Evolutionary conservation across 2,329 filamentous ascomycete species (phyloP).

Genomic region (Calonectria ilicicola): DNA sequence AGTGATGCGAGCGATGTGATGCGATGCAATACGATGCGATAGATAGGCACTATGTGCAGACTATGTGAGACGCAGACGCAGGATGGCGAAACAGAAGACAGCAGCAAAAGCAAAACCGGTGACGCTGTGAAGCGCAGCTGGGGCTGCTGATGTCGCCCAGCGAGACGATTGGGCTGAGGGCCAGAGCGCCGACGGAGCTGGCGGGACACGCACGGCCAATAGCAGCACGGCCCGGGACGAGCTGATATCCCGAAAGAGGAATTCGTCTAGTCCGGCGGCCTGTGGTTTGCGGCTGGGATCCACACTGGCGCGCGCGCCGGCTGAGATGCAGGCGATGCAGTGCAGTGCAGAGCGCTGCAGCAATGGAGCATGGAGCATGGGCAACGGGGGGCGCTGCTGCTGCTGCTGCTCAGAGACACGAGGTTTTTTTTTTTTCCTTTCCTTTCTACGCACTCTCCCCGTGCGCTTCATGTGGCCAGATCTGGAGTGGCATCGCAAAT

Average conservation of each 20-base stretch:
- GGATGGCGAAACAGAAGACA: not conserved
- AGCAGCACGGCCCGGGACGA: slow-evolving; percentile 17
- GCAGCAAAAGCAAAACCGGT: not conserved
- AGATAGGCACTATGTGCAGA: not conserved
- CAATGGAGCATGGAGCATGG: not conserved
- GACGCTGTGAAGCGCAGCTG: not conserved
- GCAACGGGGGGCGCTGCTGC: no score
- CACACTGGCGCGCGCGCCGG: slow-evolving; percentile 18
- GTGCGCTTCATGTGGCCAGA: slow-evolving; percentile 17
- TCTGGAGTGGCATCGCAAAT: slow-evolving; percentile 32
- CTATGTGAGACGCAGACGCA: not conserved
- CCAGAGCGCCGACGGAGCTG: not conserved
- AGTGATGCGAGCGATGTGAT: not conserved
- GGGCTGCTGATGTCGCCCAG: not conserved
- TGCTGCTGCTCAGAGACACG: no score
- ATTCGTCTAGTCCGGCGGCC: slow-evolving; percentile 39
- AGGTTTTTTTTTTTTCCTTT: not conserved
- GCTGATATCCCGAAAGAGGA: slow-evolving; percentile 38
- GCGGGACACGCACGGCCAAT: slow-evolving; percentile 30
- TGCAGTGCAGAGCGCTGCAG: not conserved
- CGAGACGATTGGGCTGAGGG: not conserved
- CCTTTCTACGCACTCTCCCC: not conserved
- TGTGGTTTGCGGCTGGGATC: slow-evolving; percentile 34
- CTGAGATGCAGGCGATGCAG: not conserved
- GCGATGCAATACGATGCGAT: not conserved